Base-by-base conservation (phyloP, 139 green algal genomes). In the Chlorella sp. region DNA sequence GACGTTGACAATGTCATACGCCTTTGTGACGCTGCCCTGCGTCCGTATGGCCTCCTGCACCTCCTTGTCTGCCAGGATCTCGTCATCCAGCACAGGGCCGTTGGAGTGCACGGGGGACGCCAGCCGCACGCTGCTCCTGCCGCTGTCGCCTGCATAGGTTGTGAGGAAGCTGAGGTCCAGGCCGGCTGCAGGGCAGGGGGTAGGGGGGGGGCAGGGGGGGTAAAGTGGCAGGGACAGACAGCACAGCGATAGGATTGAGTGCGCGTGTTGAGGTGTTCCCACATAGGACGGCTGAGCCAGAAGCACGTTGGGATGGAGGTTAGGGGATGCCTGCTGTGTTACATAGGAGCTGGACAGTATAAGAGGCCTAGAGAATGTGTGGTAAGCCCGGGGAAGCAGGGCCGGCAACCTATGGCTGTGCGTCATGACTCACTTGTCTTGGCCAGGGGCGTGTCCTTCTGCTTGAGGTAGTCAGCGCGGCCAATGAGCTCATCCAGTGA, bases 161-260 rank as follows among this genome's bases (percentile, higher is more conserved):
- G 90, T 97, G 30, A 98, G 77, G 90, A 95, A 98, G 68, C 82
- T 89, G 31, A 98, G 82, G 86, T 99, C 95, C 68, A 99, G 84
- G 74, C 82, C 82, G 22, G 71, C 69, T 98, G 77, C 86, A 81
- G 35, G 97, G 86, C n/a, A 61, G 14, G 31, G 74, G 63, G 67
- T 79, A 50, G 29, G 77, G 31, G 23, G 79, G 79, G 79, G 93
- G 91, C 31, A 30, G 49, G n/a, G n/a, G n/a, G n/a, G n/a, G n/a
- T n/a, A n/a, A n/a, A n/a, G n/a, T n/a, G n/a, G n/a, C n/a, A n/a
- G n/a, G n/a, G n/a, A n/a, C n/a, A n/a, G n/a, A n/a, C n/a, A n/a
- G n/a, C n/a, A n/a, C n/a, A n/a, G n/a, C n/a, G n/a, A n/a, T n/a
- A n/a, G n/a, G n/a, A n/a, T n/a, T n/a, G n/a, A n/a, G n/a, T n/a